Evolutionary conservation across 2,329 filamentous ascomycete genomes (phyloP), one percentile per base, ranked within the genome.

Genomic region (Trichoderma gracile): DNA sequence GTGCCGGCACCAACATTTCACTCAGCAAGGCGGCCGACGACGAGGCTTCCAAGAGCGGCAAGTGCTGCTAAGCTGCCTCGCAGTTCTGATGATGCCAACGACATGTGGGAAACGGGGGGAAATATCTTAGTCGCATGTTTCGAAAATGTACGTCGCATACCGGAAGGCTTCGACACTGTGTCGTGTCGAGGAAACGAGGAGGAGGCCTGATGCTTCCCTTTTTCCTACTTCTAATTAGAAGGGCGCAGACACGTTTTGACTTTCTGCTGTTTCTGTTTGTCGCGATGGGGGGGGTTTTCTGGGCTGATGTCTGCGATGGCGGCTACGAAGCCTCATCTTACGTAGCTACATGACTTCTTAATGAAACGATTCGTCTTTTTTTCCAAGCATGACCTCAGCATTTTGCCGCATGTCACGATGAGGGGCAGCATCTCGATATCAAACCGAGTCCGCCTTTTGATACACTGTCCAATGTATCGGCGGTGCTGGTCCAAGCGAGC

Each of bases 1-100:
- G 88, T 70, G 87, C 90, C 70, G 90, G 92, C 73, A 89, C 87
- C 72, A 92, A 91, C 77, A 91, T 98, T 74, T 89, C 92, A 69
- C 89, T 97, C 73, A 94, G 87, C 84, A 92, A 94, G 80, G 87
- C 92, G 58, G 87, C 90, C 70, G 91, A 95, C 72, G 86, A 92
- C 73, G 80, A 80, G 60, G 86, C 91, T 72, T 84, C 86, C 73
- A 94, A 96, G 84, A 84, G 87, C 70, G 88, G 89, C 75, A 91
- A 91, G 78, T 95, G 92, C 81, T 95, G 91, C 80, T 94, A 86
- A 82, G 77, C 71, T 70, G 33, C 33, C 33, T 38, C 33, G 33
- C 33, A 67, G 68, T 69, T 69, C 61, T 66, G 62, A 63, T 66
- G 63, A 67, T 69, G 67, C 68, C 69, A 67, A 68, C 68, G 68